phyloP scores from a whole-genome alignment of 345 rosid species.

The Hirschfeldia incana region DNA sequence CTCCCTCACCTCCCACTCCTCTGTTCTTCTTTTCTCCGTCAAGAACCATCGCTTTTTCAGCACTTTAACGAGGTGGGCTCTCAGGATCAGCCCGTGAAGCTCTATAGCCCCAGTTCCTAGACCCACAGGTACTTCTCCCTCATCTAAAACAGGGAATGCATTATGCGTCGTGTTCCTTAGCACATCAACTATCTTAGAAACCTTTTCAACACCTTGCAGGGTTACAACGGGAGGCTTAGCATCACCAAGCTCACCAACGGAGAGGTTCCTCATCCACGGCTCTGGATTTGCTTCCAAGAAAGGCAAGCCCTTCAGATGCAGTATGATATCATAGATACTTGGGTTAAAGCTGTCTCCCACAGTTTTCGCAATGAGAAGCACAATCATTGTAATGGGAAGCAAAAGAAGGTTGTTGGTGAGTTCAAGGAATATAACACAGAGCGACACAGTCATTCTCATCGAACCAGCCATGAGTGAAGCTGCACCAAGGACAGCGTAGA shows the following conservation, averaged over 20 bases:
- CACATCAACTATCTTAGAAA: slow-evolving; percentile 70
- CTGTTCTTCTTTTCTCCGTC: slow-evolving; percentile 71
- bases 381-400: slow-evolving; percentile 87
- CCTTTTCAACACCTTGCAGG: slow-evolving; percentile 76
- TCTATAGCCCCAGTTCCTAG: slow-evolving; percentile 44
- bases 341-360: slow-evolving; percentile 88
- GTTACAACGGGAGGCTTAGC: slow-evolving; percentile 72
- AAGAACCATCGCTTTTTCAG: slow-evolving; percentile 86
- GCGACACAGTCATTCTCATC: slow-evolving; percentile 98
- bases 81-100: slow-evolving; percentile 72
- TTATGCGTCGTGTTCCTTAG: slow-evolving; percentile 75
- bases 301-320: slow-evolving; percentile 83
- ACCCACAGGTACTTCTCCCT: slow-evolving; percentile 46
- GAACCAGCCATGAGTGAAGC: slow-evolving; percentile 98
- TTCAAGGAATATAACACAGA: slow-evolving; percentile 91
- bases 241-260: slow-evolving; percentile 79
- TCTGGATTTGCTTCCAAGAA: slow-evolving; percentile 93
- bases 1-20: slow-evolving; percentile 82
- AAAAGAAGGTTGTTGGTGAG: slow-evolving; percentile 88
- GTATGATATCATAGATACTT: slow-evolving; percentile 81
- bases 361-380: slow-evolving; percentile 79
- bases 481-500: slow-evolving; percentile 93
- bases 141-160: slow-evolving; percentile 69
- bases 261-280: slow-evolving; percentile 93
- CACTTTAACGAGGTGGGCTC: slow-evolving; percentile 73